Percentiles rank a stretch among this genome's conserved stretches.
Evolutionary conservation across 768 basidiomycete species (phyloP).

Genomic region (Suillus ampliporus): DNA sequence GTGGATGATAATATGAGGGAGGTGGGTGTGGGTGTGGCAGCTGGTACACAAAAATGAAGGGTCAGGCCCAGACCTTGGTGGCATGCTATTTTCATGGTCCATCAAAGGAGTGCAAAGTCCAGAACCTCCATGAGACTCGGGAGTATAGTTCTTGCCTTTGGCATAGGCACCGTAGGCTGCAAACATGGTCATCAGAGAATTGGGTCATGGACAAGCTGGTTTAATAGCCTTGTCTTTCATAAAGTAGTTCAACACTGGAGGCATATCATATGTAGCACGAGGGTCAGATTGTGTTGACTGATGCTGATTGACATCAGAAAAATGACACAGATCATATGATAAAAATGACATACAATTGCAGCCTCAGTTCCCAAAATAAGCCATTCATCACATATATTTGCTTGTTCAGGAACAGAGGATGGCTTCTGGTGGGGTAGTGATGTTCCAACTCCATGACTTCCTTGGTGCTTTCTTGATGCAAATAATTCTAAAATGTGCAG

Average conservation of each 20-base stretch:
- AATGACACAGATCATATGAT: background rate
- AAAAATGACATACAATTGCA: background rate
- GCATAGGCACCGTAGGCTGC: conserved; percentile 1
- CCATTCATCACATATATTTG: conserved; percentile 5
- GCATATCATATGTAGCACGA: conserved; percentile 7
- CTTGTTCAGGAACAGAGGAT: conserved; percentile 12
- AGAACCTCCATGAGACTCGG: background rate
- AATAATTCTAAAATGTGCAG: background rate
- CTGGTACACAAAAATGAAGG: background rate
- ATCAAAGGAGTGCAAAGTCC: too few relatives aligned
- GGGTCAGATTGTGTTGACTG: background rate
- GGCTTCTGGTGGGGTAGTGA: background rate
- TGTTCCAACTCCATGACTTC: conserved; percentile 1
- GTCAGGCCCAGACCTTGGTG: background rate
- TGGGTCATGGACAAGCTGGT: conserved; percentile 2
- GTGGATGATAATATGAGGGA: background rate
- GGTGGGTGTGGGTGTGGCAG: background rate
- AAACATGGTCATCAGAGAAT: background rate
- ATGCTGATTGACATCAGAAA: background rate
- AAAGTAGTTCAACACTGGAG: background rate
- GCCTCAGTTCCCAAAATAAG: conserved; percentile 5
- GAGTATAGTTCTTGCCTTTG: background rate
- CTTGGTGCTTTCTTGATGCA: background rate
- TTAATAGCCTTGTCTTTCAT: conserved; percentile 1
- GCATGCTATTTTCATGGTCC: background rate